Evolutionary conservation across 352 stramenopile species (phyloP).

Genomic region (Globisporangium yorkense): DNA sequence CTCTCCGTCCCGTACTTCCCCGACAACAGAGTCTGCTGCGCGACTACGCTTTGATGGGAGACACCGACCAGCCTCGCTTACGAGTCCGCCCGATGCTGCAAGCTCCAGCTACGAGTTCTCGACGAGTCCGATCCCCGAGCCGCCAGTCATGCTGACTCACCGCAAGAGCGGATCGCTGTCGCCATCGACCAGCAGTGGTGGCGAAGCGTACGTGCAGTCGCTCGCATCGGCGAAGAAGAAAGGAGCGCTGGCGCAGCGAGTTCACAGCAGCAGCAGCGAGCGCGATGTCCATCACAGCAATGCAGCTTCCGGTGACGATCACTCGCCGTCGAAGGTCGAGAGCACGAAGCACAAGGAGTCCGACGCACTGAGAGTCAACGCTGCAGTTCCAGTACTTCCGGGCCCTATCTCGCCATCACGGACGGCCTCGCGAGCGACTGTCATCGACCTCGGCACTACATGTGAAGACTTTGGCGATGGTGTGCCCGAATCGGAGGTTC

Average conservation of each 20-base stretch:
- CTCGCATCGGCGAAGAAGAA: constrained; percentile 5
- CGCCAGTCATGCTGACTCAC: constrained; percentile 2
- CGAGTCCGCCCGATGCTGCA: too few relatives aligned
- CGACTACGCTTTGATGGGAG: too few relatives aligned
- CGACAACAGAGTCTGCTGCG: not conserved
- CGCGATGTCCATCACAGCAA: not conserved
- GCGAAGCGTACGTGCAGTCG: constrained; percentile 2
- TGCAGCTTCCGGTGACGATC: not conserved
- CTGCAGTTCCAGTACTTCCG: not conserved
- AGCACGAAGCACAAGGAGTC: not conserved
- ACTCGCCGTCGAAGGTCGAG: not conserved
- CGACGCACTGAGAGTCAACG: not conserved
- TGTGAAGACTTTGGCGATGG: not conserved
- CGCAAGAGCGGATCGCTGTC: constrained; percentile 7
- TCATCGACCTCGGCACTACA: not conserved
- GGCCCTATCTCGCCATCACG: not conserved
- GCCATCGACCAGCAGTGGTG: not conserved
- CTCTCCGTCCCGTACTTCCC: not conserved
- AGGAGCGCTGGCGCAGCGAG: constrained; percentile 2
- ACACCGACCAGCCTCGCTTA: too few relatives aligned
- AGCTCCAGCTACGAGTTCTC: too few relatives aligned
- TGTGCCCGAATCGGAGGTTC: not conserved
- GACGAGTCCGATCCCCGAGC: not conserved
- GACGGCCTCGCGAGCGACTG: not conserved
- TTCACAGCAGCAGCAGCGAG: not conserved